Evolutionary conservation across 2,329 filamentous ascomycete genomes (phyloP).

Genomic region (Arthrinium phaeospermum): DNA sequence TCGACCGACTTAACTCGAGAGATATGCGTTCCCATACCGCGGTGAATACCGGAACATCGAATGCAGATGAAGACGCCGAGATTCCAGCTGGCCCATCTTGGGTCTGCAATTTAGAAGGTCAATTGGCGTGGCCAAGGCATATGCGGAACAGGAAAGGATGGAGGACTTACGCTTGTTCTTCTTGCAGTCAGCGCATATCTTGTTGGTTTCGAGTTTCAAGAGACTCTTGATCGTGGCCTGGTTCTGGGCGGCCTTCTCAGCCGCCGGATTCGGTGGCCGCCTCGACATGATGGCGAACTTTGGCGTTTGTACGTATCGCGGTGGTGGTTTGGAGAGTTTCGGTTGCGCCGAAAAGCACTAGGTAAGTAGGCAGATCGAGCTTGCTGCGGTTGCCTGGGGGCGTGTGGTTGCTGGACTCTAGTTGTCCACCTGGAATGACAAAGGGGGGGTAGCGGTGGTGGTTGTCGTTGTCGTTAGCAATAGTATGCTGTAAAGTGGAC

Average conservation of each 20-base stretch:
- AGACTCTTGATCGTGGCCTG: conserved; percentile 92
- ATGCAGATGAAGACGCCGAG: conserved; percentile 97
- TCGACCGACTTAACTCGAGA: conserved; percentile 98
- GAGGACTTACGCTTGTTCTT: conserved; percentile 85
- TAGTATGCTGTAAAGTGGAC: conserved; percentile 2
- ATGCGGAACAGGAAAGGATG: not conserved
- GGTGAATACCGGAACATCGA: conserved; percentile 96
- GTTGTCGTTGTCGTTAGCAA: not conserved
- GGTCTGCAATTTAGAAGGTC: conserved; percentile 62
- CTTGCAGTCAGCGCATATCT: conserved; percentile 98
- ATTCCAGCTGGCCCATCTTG: conserved; percentile 99
- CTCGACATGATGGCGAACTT: conserved; percentile 72
- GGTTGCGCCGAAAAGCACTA: not conserved
- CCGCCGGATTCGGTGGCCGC: conserved; percentile 76
- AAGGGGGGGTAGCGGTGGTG: not conserved
- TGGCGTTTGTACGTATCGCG: not conserved
- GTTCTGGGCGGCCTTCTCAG: conserved; percentile 91
- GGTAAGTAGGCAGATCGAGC: not conserved
- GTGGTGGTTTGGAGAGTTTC: not conserved
- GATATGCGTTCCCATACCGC: conserved; percentile 98
- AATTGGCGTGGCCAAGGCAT: conserved; percentile 6
- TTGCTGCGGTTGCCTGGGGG: not conserved
- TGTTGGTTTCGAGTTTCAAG: conserved; percentile 93
- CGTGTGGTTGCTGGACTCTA: not conserved
- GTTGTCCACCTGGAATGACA: not conserved